Base-by-base conservation (phyloP, 352 stramenopile species). In the Pythium scleroteichum region DNA sequence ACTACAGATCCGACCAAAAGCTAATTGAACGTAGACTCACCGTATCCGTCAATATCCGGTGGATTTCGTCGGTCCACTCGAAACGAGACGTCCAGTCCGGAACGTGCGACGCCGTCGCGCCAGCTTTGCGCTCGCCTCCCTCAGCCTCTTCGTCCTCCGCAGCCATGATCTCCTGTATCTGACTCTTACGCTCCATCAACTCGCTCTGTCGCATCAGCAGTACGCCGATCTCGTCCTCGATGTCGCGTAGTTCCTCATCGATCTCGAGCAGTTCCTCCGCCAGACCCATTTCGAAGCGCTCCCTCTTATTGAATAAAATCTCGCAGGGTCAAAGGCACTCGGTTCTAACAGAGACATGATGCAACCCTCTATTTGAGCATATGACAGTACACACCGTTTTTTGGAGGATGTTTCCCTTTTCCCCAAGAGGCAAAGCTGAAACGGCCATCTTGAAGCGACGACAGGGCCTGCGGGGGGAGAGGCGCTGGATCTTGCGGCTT, bases 121-220 rank as follows among this genome's bases (percentile, higher is more conserved):
- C 19, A 45, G 32, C n/a, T 32, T 16, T 10, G 22, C 59, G 32
- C 27, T 53, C 26, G 24, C 24, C 17, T 45, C 23, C 47, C 23
- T 40, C 35, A 2, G 20, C 48, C 39, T 29, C 52, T 23, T 51
- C 48, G 16, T 20, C 62, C 12, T 55, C 64, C 10, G 53, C 50
- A 26, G 50, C 73, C 41, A 76, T 51, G 26, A 69, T 62, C 51
- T 70, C 59, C 46, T 75, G 66, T 17, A 88, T 63, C 54, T 82
- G 70, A 17, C 53, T 66, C 63, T 72, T 78, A 13, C 78, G 59
- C n/a, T 82, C 71, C 23, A 82, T 29, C 23, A 89, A 59, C 29
- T 89, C 70, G 35, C 71, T 75, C 64, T 91, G 78, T 0, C 71
- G 80, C 53, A 68, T 63, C 19, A 85, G 59, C 48, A 91, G 59